A percentile compares a stretch with the other conserved stretches of the same genome.
Conservation (phyloP, 2,329 filamentous ascomycete genomes). For the Corinectria fuckeliana region DNA sequence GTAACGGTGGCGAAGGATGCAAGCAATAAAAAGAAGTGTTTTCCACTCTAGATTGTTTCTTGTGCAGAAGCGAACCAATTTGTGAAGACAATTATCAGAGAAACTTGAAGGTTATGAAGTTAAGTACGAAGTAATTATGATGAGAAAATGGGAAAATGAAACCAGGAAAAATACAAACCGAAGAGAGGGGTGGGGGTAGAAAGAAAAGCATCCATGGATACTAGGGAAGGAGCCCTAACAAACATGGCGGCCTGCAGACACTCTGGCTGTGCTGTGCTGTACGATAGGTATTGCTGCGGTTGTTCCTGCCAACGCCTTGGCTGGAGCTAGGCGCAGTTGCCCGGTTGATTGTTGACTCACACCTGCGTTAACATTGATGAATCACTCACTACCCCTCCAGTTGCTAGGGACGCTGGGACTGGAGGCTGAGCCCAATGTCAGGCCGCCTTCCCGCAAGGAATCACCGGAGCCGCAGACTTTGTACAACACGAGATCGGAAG, state of each 20-base stretch:
- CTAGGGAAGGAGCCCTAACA: slow-evolving; percentile 7
- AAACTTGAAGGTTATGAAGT: no score
- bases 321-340: no score
- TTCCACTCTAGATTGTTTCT: background rate
- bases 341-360: background rate
- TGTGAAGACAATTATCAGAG: no score
- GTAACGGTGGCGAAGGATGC: background rate
- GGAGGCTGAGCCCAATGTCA: background rate
- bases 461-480: slow-evolving; percentile 12
- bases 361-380: background rate
- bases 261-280: background rate
- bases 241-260: no score
- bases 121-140: no score
- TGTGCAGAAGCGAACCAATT: slow-evolving; percentile 6
- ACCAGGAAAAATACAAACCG: background rate
- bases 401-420: background rate
- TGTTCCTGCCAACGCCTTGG: background rate
- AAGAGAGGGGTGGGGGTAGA: no score
- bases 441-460: slow-evolving; percentile 6
- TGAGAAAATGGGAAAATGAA: slow-evolving; percentile 7
- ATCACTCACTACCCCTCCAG: background rate
- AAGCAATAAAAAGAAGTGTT: background rate
- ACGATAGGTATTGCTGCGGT: slow-evolving; percentile 5
- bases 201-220: no score
- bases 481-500: background rate